These are phyloP conservation scores for Volvox africanus DNA, from an alignment of 139 green algal genomes.

Conservation along the genomic window DNA sequence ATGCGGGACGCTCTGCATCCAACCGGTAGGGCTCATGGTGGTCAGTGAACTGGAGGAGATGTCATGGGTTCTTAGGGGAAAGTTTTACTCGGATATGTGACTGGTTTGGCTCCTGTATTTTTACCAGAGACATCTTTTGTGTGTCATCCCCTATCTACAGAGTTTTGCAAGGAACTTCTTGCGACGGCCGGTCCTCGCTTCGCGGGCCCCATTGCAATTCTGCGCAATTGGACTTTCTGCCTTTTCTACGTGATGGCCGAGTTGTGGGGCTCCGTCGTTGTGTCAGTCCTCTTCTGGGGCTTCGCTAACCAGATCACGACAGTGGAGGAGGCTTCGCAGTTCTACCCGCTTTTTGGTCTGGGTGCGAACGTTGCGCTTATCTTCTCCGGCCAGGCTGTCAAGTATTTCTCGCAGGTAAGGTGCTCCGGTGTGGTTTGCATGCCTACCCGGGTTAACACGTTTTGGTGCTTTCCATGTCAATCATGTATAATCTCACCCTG, in stretches of 20 bases:
- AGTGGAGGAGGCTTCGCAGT: slow-evolving; percentile 98
- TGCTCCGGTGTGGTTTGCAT: no score
- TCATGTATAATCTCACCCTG: no score
- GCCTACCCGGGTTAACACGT: no score
- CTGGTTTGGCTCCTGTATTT: no score
- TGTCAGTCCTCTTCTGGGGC: slow-evolving; percentile 99
- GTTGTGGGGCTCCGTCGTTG: slow-evolving; percentile 98
- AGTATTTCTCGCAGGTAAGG: slow-evolving; percentile 94
- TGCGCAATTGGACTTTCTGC: slow-evolving; percentile 99
- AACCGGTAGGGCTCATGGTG: slow-evolving; percentile 64
- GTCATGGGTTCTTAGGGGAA: no score
- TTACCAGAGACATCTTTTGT: no score
- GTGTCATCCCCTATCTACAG: slow-evolving; percentile 52
- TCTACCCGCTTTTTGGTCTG: slow-evolving; percentile 99
- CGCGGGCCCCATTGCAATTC: slow-evolving; percentile 96
- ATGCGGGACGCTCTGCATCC: slow-evolving; percentile 93
- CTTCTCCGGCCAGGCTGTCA: slow-evolving; percentile 96
- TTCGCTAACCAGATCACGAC: slow-evolving; percentile 99
- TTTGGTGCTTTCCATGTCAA: no score
- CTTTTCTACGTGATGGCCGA: slow-evolving; percentile 99
- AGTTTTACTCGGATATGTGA: no score
- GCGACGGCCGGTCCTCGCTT: slow-evolving; percentile 82
- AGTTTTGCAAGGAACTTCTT: slow-evolving; percentile 87
- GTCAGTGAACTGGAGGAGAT: no score
- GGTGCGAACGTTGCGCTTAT: slow-evolving; percentile 99